phyloP scores from a whole-genome alignment of 2,329 filamentous ascomycete genomes.

The Didymella pomorum region DNA sequence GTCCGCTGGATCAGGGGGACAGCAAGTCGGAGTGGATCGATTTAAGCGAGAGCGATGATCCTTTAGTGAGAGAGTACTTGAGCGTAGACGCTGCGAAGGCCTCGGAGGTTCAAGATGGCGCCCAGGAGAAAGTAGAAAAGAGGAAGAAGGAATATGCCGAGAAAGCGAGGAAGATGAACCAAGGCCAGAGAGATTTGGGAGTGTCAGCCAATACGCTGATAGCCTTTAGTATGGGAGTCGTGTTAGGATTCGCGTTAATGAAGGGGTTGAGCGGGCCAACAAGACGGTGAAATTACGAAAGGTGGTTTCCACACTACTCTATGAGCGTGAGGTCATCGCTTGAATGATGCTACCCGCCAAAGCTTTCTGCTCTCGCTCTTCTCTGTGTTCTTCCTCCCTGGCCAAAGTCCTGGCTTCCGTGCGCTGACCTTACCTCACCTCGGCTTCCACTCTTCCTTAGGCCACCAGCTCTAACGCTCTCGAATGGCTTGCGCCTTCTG shows the following conservation, averaged over 20 bases:
- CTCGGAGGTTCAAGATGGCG: not conserved
- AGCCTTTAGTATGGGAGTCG: constrained; percentile 12
- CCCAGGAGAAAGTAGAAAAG: constrained; percentile 1
- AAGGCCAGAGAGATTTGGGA: not conserved
- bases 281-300: not conserved
- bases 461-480: constrained; percentile 33
- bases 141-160: constrained; percentile 21
- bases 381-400: constrained; percentile 20
- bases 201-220: constrained; percentile 4
- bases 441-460: constrained; percentile 37
- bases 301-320: not conserved
- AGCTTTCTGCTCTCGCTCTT: constrained; percentile 40
- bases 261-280: constrained; percentile 7
- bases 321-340: not conserved
- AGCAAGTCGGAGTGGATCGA: constrained; percentile 32
- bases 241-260: constrained; percentile 11
- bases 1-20: constrained; percentile 43
- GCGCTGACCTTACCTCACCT: constrained; percentile 27
- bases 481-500: constrained; percentile 60
- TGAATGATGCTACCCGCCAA: constrained; percentile 25
- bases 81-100: constrained; percentile 3
- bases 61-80: constrained; percentile 35
- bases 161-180: constrained; percentile 15
- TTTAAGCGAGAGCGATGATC: constrained; percentile 33
- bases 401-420: constrained; percentile 23